Conservation (phyloP, 305 asterid species). For the Andrographis paniculata region DNA sequence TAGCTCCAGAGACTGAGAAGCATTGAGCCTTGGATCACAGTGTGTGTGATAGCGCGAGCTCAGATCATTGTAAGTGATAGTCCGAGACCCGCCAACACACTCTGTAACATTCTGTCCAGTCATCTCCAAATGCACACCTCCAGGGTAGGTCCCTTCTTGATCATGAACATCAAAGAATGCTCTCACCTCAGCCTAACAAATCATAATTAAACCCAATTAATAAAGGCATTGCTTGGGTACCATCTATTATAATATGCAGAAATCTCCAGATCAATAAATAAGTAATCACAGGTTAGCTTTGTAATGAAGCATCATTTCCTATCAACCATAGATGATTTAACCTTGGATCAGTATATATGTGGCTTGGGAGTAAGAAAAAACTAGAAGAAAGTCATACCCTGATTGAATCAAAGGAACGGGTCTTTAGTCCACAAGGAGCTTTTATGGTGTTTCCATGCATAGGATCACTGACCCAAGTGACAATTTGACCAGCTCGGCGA, state of each 20-base stretch:
- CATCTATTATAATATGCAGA: no score
- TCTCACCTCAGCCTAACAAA: constrained; percentile 36
- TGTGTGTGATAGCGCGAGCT: constrained; percentile 45
- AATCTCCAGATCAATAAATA: no score
- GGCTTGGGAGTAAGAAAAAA: neutral
- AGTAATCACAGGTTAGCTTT: no score
- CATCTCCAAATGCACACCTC: constrained; percentile 52
- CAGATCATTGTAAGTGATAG: constrained; percentile 35
- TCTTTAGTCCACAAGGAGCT: constrained; percentile 45
- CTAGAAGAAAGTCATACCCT: constrained; percentile 18
- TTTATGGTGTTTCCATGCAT: constrained; percentile 45
- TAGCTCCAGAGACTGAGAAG: constrained; percentile 45
- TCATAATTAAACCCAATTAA: neutral
- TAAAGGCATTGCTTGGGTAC: neutral
- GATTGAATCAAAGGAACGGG: constrained; percentile 42
- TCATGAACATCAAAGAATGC: constrained; percentile 50
- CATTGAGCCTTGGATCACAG: constrained; percentile 45
- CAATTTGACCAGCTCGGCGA: constrained; percentile 45
- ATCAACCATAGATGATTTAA: no score
- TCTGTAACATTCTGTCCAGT: constrained; percentile 45
- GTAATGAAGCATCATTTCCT: no score
- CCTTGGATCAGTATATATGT: neutral
- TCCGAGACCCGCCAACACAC: constrained; percentile 43
- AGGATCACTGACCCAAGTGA: constrained; percentile 48
- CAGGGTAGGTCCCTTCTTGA: constrained; percentile 48